Conservation (phyloP, 495 filamentous ascomycete species). For the Copromyces sp. region DNA sequence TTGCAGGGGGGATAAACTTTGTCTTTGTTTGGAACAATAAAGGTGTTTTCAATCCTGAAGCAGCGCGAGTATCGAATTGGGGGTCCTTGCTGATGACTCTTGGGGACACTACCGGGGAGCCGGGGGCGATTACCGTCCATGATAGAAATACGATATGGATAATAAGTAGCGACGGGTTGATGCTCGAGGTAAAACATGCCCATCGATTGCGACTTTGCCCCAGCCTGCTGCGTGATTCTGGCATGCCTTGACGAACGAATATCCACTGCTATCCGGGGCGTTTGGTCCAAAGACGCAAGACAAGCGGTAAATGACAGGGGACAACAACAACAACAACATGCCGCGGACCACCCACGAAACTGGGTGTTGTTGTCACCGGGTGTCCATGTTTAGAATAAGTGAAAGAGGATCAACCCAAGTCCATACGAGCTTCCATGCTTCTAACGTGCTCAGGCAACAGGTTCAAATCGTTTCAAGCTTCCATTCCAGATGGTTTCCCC, state of each 20-base stretch:
- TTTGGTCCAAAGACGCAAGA: conserved; percentile 9
- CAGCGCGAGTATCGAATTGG: neutral
- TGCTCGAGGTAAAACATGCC: neutral
- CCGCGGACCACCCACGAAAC: neutral
- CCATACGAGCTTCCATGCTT: neutral
- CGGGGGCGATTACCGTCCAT: neutral
- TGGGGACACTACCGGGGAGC: neutral
- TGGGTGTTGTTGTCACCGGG: neutral
- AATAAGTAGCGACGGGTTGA: neutral
- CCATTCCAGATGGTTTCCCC: too few species aligned
- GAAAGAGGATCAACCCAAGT: neutral
- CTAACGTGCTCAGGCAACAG: neutral
- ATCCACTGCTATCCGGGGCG: neutral
- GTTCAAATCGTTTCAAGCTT: too few species aligned
- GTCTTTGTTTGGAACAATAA: neutral
- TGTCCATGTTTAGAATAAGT: too few species aligned
- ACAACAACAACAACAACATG: too few species aligned
- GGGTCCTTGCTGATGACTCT: neutral
- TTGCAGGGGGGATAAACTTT: neutral
- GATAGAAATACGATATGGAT: neutral
- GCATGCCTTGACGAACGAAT: neutral
- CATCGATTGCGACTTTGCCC: neutral
- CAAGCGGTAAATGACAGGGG: conserved; percentile 7
- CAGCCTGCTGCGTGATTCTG: neutral
- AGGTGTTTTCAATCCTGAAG: neutral